Base-by-base conservation (phyloP, 345 rosid genomes). In the Crucihimalaya himalaica region DNA sequence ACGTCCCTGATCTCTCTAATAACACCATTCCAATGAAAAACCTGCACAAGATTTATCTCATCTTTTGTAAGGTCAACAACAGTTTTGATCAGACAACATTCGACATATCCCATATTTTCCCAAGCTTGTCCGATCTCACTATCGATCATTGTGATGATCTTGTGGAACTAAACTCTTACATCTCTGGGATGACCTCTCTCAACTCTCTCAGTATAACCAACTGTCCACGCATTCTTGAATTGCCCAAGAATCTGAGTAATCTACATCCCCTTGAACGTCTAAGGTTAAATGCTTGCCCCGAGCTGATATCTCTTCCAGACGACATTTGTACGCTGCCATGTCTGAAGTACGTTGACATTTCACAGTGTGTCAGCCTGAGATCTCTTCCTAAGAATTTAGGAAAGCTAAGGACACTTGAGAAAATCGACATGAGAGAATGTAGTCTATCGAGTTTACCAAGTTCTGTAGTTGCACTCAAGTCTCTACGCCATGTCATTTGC, bases 391-490 rank as follows among this genome's bases (percentile, higher is more conserved):
- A 81, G 9, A 70, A 81, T 34, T 78, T 91, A 0, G 89, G 90
- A 58, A 78, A 71, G 15, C 72, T 91, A 27, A 39, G 32, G 5
- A 77, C 64, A 34, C 78, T 91, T 71, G 96, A 89, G 80, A 89
- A 91, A 86, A 87, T 94, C 1, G 96, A 94, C 86, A 89, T 91
- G 98, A 86, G 97, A 78, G 96, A 88, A 56, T 91, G 97, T 58
- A 70, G 46, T 47, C 63, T 85, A 21, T 47, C 50, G 70, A 15
- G 57, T 42, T 74, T 91, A 66, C 97, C 97, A 0, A 46, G 56
- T 14, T 86, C 92, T 11, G 84, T 75, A 2, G 70, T 61, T 6
- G 80, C 63, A 6, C 62, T 79, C 6, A 21, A 28, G 60, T 83
- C 86, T 31, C 66, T 94, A 18, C 82, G 84, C 1, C 77, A 66